Evolutionary conservation across 2,329 filamentous ascomycete genomes (phyloP), one percentile per base, ranked within the genome.

Genomic region (Pezicula rhizophila): DNA sequence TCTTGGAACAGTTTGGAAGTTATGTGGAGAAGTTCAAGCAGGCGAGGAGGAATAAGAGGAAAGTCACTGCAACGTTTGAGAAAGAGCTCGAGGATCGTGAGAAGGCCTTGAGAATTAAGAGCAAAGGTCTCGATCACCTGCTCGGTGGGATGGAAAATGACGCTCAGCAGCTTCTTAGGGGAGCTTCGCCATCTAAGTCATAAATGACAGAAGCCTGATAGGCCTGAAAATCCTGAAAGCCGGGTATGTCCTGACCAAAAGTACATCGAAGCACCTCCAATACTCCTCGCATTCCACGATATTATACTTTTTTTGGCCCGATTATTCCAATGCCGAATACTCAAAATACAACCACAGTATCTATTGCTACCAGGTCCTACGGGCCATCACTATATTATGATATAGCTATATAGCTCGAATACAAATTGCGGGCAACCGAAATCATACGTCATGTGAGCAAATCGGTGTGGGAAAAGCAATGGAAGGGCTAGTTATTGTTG

Each of bases 131-230:
- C 18, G 54, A 59, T 15, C 46, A 52, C 26, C 50, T 57, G 18
- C 48, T 66, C 34, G 45, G 53, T n/a, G 52, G 56, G 8, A 62
- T 66, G 61, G 57, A 51, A 37, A 49, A 41, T 34, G 57, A 54
- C 42, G 60, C 59, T 12, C 44, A 59, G 47, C 45, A 44, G 2
- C 38, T 56, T 17, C 42, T 59, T 7, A 26, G 44, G 18, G 47
- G 50, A 18, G 25, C 23, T 3, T 42, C 37, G 11, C 28, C 28
- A 12, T 10, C 28, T 3, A 31, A 31, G 28, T 4, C 11, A 10
- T 42, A 37, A 31, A 20, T 43, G 45, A 11, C 41, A 46, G 31
- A 42, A 37, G n/a, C 15, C 15, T 7, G n/a, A n/a, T n/a, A n/a
- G n/a, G n/a, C n/a, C n/a, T n/a, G n/a, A 15, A 11, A 40, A 23